Evolutionary conservation across 257 asterid genomes (phyloP).

Genomic region (Nicotiana undulata): DNA sequence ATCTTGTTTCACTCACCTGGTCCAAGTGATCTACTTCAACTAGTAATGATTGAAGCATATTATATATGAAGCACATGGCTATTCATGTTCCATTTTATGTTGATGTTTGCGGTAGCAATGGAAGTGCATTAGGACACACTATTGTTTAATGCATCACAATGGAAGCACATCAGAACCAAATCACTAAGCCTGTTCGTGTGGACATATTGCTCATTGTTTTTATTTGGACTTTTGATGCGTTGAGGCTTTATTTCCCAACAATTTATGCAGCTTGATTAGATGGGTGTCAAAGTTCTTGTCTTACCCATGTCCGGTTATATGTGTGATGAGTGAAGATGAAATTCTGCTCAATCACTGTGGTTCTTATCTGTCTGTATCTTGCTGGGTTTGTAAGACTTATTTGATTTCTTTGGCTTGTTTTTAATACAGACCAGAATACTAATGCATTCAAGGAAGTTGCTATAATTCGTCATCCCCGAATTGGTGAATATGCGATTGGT

Average conservation of each 20-base stretch:
- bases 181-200: not conserved
- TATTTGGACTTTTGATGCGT: not conserved
- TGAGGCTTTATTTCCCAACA: not conserved
- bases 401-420: conserved; percentile 9
- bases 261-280: not conserved
- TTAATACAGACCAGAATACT: conserved; percentile 60
- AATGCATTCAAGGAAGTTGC: conserved; percentile 97
- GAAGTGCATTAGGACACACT: not conserved
- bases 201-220: not conserved
- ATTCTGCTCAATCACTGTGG: not conserved
- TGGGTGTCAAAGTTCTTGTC: not conserved
- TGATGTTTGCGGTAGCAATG: not conserved
- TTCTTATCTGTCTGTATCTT: not conserved
- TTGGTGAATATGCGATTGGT: conserved; percentile 89
- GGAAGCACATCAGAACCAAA: not conserved
- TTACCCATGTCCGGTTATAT: not conserved
- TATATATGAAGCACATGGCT: not conserved
- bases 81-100: not conserved
- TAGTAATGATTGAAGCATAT: not conserved
- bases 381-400: not conserved
- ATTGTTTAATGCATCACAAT: not conserved
- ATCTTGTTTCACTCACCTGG: not conserved
- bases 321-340: not conserved
- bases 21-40: not conserved
- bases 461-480: conserved; percentile 87